These are phyloP conservation scores for Dichotomocladium elegans DNA, from an alignment of 371 early-diverging fungal genomes.

Conservation along the genomic window DNA sequence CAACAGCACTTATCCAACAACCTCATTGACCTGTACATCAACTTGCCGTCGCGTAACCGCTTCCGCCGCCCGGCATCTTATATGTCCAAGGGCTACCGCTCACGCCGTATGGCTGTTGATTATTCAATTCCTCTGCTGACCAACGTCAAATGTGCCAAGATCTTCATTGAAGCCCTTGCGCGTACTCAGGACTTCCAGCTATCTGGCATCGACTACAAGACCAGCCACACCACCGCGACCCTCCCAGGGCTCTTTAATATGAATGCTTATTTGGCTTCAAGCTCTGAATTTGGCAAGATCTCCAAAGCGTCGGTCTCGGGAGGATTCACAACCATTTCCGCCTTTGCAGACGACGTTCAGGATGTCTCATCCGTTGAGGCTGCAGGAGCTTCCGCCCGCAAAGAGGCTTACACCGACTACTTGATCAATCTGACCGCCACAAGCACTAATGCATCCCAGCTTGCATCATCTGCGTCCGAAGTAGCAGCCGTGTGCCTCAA, in stretches of 20 bases:
- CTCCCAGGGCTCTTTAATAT: constrained; percentile 89
- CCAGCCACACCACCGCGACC: constrained; percentile 16
- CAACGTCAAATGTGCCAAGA: constrained; percentile 73
- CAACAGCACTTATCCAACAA: constrained; percentile 70
- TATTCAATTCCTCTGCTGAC: constrained; percentile 86
- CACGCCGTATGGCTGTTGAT: constrained; percentile 86
- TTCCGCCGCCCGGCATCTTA: constrained; percentile 85
- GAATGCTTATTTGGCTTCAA: constrained; percentile 53
- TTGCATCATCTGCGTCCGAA: constrained; percentile 31
- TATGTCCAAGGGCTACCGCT: constrained; percentile 65
- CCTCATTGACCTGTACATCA: constrained; percentile 93
- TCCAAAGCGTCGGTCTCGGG: constrained; percentile 75
- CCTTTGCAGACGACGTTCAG: constrained; percentile 52
- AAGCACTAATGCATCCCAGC: constrained; percentile 48
- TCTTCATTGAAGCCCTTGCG: constrained; percentile 76
- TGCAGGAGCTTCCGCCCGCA: constrained; percentile 50
- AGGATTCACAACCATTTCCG: constrained; percentile 82
- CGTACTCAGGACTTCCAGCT: constrained; percentile 18
- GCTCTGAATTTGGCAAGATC: constrained; percentile 54
- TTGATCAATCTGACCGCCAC: constrained; percentile 70
- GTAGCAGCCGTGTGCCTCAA: constrained; percentile 60
- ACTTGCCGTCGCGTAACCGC: constrained; percentile 88
- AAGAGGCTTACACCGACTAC: constrained; percentile 72
- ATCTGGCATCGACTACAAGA: constrained; percentile 5
- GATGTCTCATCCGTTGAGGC: constrained; percentile 51